Percentiles rank a stretch among this genome's conserved stretches.
phyloP scores from a whole-genome alignment of 2,329 filamentous ascomycete genomes.

The Aspergillus eucalypticola region DNA sequence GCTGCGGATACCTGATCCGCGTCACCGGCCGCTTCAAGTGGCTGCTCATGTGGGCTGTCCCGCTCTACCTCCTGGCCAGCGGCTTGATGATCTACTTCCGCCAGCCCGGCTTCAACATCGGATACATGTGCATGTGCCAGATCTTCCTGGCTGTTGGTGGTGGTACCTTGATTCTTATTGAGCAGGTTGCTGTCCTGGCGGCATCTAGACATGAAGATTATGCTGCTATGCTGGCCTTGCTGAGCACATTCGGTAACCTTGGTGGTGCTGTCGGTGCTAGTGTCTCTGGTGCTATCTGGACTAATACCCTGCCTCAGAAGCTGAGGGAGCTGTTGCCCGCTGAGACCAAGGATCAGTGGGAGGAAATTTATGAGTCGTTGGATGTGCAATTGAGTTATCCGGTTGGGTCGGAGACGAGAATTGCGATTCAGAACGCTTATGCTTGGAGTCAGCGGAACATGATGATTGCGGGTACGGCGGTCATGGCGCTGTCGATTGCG shows the following conservation, averaged over 20 bases:
- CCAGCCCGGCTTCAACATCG: constrained; percentile 45
- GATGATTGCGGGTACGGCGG: constrained; percentile 33
- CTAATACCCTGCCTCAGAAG: constrained; percentile 33
- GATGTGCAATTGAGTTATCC: constrained; percentile 32
- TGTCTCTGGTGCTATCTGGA: constrained; percentile 38
- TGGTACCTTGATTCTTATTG: constrained; percentile 52
- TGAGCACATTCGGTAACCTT: constrained; percentile 32
- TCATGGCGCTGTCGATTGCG: constrained; percentile 13
- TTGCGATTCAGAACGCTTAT: constrained; percentile 48
- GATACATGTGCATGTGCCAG: constrained; percentile 57
- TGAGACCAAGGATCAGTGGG: constrained; percentile 7
- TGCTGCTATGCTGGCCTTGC: constrained; percentile 53
- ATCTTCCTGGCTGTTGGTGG: constrained; percentile 57
- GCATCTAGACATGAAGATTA: constrained; percentile 54
- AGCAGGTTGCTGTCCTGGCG: constrained; percentile 57
- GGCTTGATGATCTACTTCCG: constrained; percentile 57
- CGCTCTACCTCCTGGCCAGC: constrained; percentile 50
- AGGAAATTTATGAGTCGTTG: constrained; percentile 16
- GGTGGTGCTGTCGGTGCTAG: constrained; percentile 36
- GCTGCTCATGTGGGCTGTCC: constrained; percentile 51
- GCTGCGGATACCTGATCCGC: constrained; percentile 53
- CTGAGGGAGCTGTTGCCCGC: constrained; percentile 42
- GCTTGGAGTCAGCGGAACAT: constrained; percentile 46
- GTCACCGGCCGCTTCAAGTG: constrained; percentile 53
- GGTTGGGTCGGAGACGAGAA: constrained; percentile 39